Conservation (phyloP, 2,329 filamentous ascomycete species). For the Hyphodiscus sp. region DNA sequence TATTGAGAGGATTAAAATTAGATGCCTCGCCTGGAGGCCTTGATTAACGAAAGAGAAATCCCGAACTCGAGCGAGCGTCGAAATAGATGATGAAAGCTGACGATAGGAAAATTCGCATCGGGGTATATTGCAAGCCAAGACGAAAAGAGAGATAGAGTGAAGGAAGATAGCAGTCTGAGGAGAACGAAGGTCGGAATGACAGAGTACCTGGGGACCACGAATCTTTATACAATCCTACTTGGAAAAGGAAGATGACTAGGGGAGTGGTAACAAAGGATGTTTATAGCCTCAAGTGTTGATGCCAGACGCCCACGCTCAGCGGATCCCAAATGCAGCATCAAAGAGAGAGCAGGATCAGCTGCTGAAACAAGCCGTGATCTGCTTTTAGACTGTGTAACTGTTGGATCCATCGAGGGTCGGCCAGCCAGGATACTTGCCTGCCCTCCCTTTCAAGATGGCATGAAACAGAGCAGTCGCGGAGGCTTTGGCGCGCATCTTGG, state of each 20-base stretch:
- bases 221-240: slow-evolving; percentile 23
- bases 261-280: slow-evolving; percentile 17
- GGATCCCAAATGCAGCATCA: slow-evolving; percentile 14
- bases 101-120: slow-evolving; percentile 18
- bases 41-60: slow-evolving; percentile 16
- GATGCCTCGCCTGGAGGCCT: slow-evolving; percentile 25
- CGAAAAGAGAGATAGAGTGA: slow-evolving; percentile 16
- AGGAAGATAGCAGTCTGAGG: slow-evolving; percentile 16
- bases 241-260: slow-evolving; percentile 10
- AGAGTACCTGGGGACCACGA: slow-evolving; percentile 18
- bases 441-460: slow-evolving; percentile 4
- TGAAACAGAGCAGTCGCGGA: slow-evolving; percentile 8
- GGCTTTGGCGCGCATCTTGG: slow-evolving; percentile 6
- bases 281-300: slow-evolving; percentile 21
- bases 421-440: background rate
- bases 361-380: slow-evolving; percentile 13
- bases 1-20: slow-evolving; percentile 20
- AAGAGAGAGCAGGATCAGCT: slow-evolving; percentile 9
- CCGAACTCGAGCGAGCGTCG: slow-evolving; percentile 8
- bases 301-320: slow-evolving; percentile 9
- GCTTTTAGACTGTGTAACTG: slow-evolving; percentile 13
- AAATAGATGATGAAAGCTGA: slow-evolving; percentile 14
- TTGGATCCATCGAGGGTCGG: background rate
- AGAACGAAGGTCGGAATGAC: background rate
- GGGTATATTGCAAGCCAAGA: slow-evolving; percentile 14